Percentiles rank a stretch among this genome's conserved stretches.
phyloP scores from a whole-genome alignment of 2,329 filamentous ascomycete species.

The Shiraia sp. region DNA sequence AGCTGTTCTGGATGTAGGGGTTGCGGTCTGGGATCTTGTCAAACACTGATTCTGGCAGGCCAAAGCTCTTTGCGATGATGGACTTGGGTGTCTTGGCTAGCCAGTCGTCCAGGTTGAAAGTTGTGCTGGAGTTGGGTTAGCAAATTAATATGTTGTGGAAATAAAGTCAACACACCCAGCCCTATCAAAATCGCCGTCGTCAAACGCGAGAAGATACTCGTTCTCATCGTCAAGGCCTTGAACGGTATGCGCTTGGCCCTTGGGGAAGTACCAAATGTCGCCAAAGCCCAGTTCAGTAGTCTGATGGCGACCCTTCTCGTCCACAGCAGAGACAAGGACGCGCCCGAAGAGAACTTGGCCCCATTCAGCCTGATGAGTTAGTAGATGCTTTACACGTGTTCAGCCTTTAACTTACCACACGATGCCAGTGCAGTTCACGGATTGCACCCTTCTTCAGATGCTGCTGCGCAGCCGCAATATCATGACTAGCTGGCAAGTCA shows the following conservation, averaged over 20 bases:
- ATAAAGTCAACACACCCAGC: constrained; percentile 51
- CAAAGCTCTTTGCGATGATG: constrained; percentile 71
- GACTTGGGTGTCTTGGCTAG: constrained; percentile 66
- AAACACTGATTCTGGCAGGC: constrained; percentile 63
- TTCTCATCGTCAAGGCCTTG: constrained; percentile 69
- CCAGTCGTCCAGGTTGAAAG: constrained; percentile 74
- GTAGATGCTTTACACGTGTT: not conserved
- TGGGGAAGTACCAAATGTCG: constrained; percentile 72
- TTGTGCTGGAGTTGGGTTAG: constrained; percentile 52
- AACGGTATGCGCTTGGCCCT: constrained; percentile 65
- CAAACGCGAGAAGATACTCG: constrained; percentile 68
- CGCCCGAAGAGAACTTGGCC: constrained; percentile 64
- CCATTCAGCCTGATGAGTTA: constrained; percentile 62
- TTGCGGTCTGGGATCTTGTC: constrained; percentile 59
- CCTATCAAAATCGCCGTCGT: constrained; percentile 68
- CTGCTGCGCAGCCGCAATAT: constrained; percentile 70
- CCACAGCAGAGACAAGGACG: constrained; percentile 63
- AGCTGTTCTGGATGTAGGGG: constrained; percentile 66
- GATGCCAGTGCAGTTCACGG: constrained; percentile 71
- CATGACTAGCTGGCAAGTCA: constrained; percentile 67
- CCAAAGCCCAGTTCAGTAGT: constrained; percentile 61
- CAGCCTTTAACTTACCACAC: constrained; percentile 54
- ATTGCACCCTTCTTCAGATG: constrained; percentile 69
- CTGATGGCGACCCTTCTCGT: constrained; percentile 63
- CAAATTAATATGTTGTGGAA: not conserved